phyloP scores from a whole-genome alignment of 257 asterid genomes.

The Orobanche coerulescens region DNA sequence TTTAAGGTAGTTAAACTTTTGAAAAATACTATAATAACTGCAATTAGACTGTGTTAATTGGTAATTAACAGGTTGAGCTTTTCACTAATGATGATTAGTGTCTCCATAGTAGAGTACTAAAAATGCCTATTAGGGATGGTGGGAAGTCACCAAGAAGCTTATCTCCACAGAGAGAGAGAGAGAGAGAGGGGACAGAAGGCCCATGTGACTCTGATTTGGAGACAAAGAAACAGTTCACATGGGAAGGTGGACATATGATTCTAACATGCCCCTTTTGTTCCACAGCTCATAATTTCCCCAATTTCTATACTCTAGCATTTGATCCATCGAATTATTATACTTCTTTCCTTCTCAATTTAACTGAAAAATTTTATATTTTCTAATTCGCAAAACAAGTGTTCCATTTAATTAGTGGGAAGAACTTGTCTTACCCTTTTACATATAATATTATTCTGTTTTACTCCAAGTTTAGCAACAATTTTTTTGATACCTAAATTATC shows the following conservation, averaged over 20 bases:
- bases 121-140: constrained; percentile 15
- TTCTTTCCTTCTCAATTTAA: no score
- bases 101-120: constrained; percentile 11
- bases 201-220: constrained; percentile 56
- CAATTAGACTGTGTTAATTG: constrained; percentile 11
- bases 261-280: constrained; percentile 29
- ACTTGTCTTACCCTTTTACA: no score
- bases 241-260: constrained; percentile 30
- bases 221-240: constrained; percentile 70
- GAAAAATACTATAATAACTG: constrained; percentile 22
- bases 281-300: constrained; percentile 33
- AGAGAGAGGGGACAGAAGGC: constrained; percentile 19
- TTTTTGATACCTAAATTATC: no score
- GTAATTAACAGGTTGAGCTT: constrained; percentile 36
- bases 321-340: no score
- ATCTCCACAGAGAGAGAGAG: constrained; percentile 16
- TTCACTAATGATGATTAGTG: constrained; percentile 48
- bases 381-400: no score
- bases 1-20: constrained; percentile 1
- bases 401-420: no score
- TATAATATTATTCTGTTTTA: no score
- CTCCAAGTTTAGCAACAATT: no score
- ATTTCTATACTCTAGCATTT: background rate
- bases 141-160: constrained; percentile 30
- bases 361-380: no score